phyloP scores from a whole-genome alignment of 2,329 filamentous ascomycete species.

The Aspergillus tubingensis region DNA sequence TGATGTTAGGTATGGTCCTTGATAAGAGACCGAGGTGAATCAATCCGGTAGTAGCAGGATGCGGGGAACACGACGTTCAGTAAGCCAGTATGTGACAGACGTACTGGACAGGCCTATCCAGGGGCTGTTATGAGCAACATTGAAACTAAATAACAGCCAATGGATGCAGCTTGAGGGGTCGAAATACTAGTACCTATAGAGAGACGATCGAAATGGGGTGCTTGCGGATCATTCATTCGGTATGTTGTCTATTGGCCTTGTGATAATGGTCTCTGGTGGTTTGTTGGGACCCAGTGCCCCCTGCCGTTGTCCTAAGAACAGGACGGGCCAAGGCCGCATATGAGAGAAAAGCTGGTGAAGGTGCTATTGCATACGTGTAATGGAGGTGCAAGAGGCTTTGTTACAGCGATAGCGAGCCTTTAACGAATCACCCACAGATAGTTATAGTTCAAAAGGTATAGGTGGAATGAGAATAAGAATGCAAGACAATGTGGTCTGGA shows the following conservation, averaged over 20 bases:
- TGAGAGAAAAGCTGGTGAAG: background rate
- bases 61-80: background rate
- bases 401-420: background rate
- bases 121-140: background rate
- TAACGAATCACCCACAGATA: background rate
- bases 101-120: background rate
- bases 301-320: background rate
- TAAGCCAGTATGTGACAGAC: background rate
- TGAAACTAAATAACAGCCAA: background rate
- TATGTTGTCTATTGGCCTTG: background rate
- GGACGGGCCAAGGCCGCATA: background rate
- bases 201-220: background rate
- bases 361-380: background rate
- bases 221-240: background rate
- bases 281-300: background rate
- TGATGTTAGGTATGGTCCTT: conserved; percentile 28
- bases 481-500: no score
- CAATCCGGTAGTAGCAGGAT: background rate
- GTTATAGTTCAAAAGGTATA: background rate
- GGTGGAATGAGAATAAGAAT: background rate
- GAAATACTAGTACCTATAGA: background rate
- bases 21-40: background rate
- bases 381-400: background rate
- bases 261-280: background rate
- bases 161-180: background rate